A percentile compares a stretch with the other conserved stretches of the same genome.
Conservation (phyloP, 1,284 basidiomycete species). For the Coniferiporia weirii region DNA sequence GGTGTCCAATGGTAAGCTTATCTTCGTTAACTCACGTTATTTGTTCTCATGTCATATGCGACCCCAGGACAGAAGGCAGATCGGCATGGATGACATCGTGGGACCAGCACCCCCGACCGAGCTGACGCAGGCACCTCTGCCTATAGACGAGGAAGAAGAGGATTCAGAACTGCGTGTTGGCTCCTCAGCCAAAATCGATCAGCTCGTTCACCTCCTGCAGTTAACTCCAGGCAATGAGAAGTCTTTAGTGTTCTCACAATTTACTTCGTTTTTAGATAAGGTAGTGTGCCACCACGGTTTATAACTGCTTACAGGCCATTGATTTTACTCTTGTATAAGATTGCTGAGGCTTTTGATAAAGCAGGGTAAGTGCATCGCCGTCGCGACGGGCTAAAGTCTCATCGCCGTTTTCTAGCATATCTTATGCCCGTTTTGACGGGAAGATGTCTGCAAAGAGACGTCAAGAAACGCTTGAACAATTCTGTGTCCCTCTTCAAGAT, state of each 20-base stretch:
- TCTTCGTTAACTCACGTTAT: background rate
- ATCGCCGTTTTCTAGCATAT: slow-evolving; percentile 45
- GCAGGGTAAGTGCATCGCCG: slow-evolving; percentile 46
- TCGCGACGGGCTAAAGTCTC: slow-evolving; percentile 11
- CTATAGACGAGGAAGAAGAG: slow-evolving; percentile 37
- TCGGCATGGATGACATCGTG: slow-evolving; percentile 57
- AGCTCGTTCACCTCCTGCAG: slow-evolving; percentile 66
- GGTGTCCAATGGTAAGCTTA: slow-evolving; percentile 70
- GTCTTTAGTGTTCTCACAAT: slow-evolving; percentile 81
- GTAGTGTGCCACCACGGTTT: slow-evolving; percentile 31
- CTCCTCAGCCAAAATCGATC: slow-evolving; percentile 80
- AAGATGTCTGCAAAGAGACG: slow-evolving; percentile 72
- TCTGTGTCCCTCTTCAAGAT: slow-evolving; percentile 57
- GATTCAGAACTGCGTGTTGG: slow-evolving; percentile 37
- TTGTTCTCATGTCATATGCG: slow-evolving; percentile 12
- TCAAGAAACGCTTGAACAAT: slow-evolving; percentile 73
- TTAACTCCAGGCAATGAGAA: slow-evolving; percentile 69
- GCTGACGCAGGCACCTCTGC: slow-evolving; percentile 51
- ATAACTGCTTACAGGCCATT: background rate
- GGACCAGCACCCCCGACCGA: slow-evolving; percentile 64
- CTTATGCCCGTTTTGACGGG: slow-evolving; percentile 78
- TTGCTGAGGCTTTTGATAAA: slow-evolving; percentile 62
- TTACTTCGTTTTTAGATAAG: slow-evolving; percentile 79
- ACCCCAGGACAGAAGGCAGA: slow-evolving; percentile 61
- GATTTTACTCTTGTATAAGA: slow-evolving; percentile 36